phyloP scores from a whole-genome alignment of 495 filamentous ascomycete genomes.

The Glutinoglossum americanum region DNA sequence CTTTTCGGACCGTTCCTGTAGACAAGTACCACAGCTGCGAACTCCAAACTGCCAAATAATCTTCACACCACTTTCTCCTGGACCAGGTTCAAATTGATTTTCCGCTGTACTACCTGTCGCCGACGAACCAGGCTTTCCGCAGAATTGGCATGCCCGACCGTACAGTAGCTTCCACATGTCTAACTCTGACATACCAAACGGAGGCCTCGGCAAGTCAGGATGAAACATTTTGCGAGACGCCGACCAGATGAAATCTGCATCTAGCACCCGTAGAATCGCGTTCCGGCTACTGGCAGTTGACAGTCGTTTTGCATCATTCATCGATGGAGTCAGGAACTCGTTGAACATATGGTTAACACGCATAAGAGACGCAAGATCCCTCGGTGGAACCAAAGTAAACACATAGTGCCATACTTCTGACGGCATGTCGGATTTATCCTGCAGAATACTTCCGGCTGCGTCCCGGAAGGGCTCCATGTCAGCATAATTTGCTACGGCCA shows the following conservation, averaged over 20 bases:
- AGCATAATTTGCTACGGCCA: background rate
- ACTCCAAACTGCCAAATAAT: slow-evolving; percentile 44
- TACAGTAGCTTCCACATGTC: slow-evolving; percentile 41
- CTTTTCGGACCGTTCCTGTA: slow-evolving; percentile 33
- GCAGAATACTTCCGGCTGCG: slow-evolving; percentile 1
- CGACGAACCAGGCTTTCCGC: slow-evolving; percentile 16
- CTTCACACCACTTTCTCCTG: slow-evolving; percentile 27
- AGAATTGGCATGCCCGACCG: slow-evolving; percentile 31
- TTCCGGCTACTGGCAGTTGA: background rate
- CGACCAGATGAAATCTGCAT: slow-evolving; percentile 34
- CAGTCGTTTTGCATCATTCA: too few relatives aligned
- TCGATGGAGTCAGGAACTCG: slow-evolving; percentile 19
- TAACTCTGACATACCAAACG: slow-evolving; percentile 31
- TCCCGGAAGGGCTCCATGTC: background rate
- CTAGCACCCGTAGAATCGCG: background rate
- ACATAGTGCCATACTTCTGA: slow-evolving; percentile 33
- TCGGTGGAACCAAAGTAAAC: slow-evolving; percentile 31
- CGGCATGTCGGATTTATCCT: slow-evolving; percentile 23
- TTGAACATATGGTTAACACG: slow-evolving; percentile 30
- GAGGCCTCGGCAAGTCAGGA: slow-evolving; percentile 32
- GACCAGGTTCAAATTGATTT: slow-evolving; percentile 27
- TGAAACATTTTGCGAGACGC: slow-evolving; percentile 31
- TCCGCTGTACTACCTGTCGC: slow-evolving; percentile 6
- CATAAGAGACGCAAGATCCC: slow-evolving; percentile 26
- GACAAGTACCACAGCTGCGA: slow-evolving; percentile 37